Evolutionary conservation across 2,329 filamentous ascomycete species (phyloP), one percentile per base, ranked within the genome.

Genomic region (Neonectria punicea): DNA sequence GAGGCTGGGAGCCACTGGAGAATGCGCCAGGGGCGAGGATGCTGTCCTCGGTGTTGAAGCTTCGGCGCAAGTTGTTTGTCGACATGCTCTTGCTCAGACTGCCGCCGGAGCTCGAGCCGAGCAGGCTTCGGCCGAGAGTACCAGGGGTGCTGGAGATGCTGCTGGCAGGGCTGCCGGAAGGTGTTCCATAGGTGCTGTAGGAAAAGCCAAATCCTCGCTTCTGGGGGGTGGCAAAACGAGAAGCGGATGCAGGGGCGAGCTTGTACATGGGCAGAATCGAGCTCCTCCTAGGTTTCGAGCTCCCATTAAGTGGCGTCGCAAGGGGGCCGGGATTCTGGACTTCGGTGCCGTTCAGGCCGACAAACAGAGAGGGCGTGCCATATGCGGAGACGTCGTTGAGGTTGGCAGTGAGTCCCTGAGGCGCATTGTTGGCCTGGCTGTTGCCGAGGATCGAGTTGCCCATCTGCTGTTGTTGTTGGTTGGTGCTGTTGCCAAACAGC

Each of bases 151-250:
- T 93, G 3, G 78, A 78, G 47, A 87, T 84, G 41, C 84, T 86
- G 75, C 90, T 89, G 5, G 91, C 87, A 22, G 87, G 87, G 70
- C 89, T 93, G 62, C 85, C 90, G 41, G 84, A 89, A 6, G 95
- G 94, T 1, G 92, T 94, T 49, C 93, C 93, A 73, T 97, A 97
- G 2, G 91, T 94, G 69, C 94, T 97, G 80, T 98, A 98, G 2
- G 92, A 94, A 78, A 98, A 97, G 3, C 95, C 95, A 76, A 93
- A 98, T 5, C 93, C 93, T 61, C 92, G 88, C 81, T 93, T 95
- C 72, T 94, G 92, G 0, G 94, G 94, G 0, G 94, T 97, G 32
- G 90, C 87, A 61, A 94, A 90, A 53, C 94, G 91, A 22, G 92
- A 91, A 9, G 92, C 90, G 36, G 93, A 93, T 51, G 89, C 88